Evolutionary conservation across 2,329 filamentous ascomycete genomes (phyloP).

Genomic region (Hymenoscyphus fructigenus): DNA sequence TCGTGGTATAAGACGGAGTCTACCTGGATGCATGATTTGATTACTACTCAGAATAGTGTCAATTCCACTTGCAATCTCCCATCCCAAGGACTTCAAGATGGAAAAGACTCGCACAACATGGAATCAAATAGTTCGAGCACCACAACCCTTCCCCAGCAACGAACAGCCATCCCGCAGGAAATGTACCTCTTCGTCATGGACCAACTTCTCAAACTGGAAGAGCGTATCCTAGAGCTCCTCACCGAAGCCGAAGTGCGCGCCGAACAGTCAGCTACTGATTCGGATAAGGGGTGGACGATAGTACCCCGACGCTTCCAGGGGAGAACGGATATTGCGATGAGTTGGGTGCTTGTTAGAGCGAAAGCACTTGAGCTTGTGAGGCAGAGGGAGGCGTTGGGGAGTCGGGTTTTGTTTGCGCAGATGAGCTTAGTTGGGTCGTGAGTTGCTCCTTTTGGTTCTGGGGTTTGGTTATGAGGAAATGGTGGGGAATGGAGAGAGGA

Average conservation of each 20-base stretch:
- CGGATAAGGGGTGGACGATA: conserved; percentile 38
- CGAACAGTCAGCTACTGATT: conserved; percentile 20
- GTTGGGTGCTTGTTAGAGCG: conserved; percentile 45
- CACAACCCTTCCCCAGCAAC: conserved; percentile 1
- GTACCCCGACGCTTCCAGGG: conserved; percentile 41
- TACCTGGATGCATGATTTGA: conserved; percentile 45
- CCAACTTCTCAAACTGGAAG: conserved; percentile 45
- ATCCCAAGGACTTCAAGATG: conserved; percentile 1
- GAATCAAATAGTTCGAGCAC: no score
- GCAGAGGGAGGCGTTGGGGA: conserved; percentile 46
- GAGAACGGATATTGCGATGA: conserved; percentile 44
- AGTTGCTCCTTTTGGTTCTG: conserved; percentile 16
- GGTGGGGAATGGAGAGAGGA: not conserved
- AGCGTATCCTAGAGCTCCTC: conserved; percentile 46
- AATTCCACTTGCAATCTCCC: no score
- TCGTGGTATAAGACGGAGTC: conserved; percentile 52
- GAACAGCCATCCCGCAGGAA: conserved; percentile 42
- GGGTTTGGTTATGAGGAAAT: no score
- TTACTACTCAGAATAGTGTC: conserved; percentile 21
- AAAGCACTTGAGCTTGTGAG: conserved; percentile 48
- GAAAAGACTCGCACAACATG: conserved; percentile 20
- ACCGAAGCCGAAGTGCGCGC: conserved; percentile 42
- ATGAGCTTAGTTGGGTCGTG: conserved; percentile 49
- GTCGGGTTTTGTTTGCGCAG: conserved; percentile 48
- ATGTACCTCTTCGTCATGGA: conserved; percentile 51